A percentile compares a stretch with the other conserved stretches of the same genome.
Evolutionary conservation across 495 filamentous ascomycete species (phyloP).

Genomic region (Glonium stellatum): DNA sequence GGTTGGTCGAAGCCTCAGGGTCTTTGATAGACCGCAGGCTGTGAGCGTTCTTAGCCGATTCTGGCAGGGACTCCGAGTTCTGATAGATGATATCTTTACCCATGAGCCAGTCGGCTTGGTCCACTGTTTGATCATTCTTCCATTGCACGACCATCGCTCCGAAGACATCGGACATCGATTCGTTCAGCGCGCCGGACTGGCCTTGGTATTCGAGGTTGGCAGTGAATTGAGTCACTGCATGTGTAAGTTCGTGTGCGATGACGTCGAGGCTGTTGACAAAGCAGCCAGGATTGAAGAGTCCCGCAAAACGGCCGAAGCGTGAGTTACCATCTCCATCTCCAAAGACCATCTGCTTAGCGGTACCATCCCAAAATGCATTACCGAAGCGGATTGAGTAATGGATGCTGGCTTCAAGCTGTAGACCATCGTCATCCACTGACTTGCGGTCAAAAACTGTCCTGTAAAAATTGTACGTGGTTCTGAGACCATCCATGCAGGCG

Average conservation of each 20-base stretch:
- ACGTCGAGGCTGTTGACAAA: conserved; percentile 44
- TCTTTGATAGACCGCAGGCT: conserved; percentile 41
- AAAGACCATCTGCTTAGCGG: conserved; percentile 39
- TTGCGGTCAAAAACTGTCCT: conserved; percentile 40
- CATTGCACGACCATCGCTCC: conserved; percentile 49
- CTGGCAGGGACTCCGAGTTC: background rate
- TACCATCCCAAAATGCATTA: conserved; percentile 35
- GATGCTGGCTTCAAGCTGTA: conserved; percentile 39
- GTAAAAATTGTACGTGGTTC: conserved; percentile 36
- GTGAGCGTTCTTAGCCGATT: conserved; percentile 23
- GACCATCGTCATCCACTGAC: conserved; percentile 41
- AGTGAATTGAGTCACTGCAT: conserved; percentile 44
- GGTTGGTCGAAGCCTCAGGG: conserved; percentile 37
- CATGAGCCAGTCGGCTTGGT: conserved; percentile 46
- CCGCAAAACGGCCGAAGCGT: background rate
- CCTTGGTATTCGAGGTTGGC: conserved; percentile 39
- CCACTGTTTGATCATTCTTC: conserved; percentile 38
- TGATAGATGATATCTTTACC: conserved; percentile 38
- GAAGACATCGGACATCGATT: conserved; percentile 48
- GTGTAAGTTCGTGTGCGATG: conserved; percentile 48
- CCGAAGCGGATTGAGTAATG: conserved; percentile 26
- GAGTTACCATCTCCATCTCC: conserved; percentile 40
- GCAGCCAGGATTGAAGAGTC: conserved; percentile 31
- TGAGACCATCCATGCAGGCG: conserved; percentile 8
- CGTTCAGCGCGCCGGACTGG: conserved; percentile 47